These are phyloP conservation scores for Calamus simplicifolius DNA, from an alignment of 176 grass and related monocot genomes.

Conservation along the genomic window DNA sequence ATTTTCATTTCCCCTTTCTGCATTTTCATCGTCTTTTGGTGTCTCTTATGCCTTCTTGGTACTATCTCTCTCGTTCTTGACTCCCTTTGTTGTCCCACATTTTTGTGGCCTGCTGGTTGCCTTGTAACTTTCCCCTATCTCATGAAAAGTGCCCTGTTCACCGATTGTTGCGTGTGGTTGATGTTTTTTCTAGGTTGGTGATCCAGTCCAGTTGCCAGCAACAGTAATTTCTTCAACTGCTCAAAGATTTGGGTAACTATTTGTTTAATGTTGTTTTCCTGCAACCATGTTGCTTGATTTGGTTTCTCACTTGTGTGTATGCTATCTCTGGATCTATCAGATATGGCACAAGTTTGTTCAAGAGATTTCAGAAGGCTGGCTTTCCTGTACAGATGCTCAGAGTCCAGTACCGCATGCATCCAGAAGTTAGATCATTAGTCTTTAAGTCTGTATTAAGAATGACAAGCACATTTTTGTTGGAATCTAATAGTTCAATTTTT, in stretches of 20 bases:
- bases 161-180: too few relatives aligned
- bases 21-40: too few relatives aligned
- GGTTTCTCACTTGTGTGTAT: background rate
- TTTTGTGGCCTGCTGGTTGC: too few relatives aligned
- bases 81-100: too few relatives aligned
- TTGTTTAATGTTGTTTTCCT: background rate
- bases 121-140: too few relatives aligned
- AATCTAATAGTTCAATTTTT: constrained; percentile 12
- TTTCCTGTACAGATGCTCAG: constrained; percentile 98
- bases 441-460: background rate
- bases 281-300: constrained; percentile 3
- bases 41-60: too few relatives aligned
- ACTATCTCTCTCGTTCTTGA: too few relatives aligned
- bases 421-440: constrained; percentile 41
- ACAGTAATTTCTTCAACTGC: constrained; percentile 86
- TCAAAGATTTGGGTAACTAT: constrained; percentile 67
- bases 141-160: too few relatives aligned
- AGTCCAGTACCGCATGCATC: constrained; percentile 96
- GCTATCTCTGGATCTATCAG: constrained; percentile 32
- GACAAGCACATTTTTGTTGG: background rate
- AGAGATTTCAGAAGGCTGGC: constrained; percentile 90
- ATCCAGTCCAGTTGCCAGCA: constrained; percentile 89
- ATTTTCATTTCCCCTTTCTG: too few relatives aligned
- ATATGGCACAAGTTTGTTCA: constrained; percentile 88
- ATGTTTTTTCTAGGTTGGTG: constrained; percentile 57